Evolutionary conservation across 140 eudicot species (phyloP).

Genomic region (Erigeron philadelphicus): DNA sequence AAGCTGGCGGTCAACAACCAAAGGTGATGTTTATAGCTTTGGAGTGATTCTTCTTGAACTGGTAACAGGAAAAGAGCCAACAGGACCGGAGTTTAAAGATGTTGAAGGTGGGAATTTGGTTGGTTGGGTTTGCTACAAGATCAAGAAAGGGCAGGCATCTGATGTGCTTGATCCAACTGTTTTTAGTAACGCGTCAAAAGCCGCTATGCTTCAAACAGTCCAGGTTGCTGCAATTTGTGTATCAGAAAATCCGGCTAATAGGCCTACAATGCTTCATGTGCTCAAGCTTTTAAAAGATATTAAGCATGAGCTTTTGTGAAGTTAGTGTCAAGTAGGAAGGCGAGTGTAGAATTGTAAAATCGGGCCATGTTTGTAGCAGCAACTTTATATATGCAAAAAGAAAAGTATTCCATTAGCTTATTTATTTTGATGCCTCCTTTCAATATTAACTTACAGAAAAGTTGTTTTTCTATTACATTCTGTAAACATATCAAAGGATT

Average conservation of each 20-base stretch:
- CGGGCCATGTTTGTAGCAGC: conserved; percentile 12
- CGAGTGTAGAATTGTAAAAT: neutral
- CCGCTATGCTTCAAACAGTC: conserved; percentile 55
- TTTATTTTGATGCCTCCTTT: too few relatives aligned
- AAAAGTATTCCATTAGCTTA: neutral
- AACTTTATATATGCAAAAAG: neutral
- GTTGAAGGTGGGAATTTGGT: conserved; percentile 85
- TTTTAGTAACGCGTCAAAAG: conserved; percentile 50
- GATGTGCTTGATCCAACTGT: conserved; percentile 63
- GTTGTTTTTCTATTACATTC: too few relatives aligned
- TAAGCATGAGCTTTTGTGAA: conserved; percentile 27
- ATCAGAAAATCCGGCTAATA: conserved; percentile 57
- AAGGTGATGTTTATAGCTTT: conserved; percentile 78
- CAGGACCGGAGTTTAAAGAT: conserved; percentile 77
- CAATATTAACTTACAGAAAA: too few relatives aligned
- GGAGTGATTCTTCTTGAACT: conserved; percentile 82
- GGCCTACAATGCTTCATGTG: conserved; percentile 75
- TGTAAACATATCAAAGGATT: too few relatives aligned
- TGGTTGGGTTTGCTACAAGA: conserved; percentile 73
- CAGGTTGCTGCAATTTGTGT: conserved; percentile 62
- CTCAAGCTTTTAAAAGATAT: conserved; percentile 59
- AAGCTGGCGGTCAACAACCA: conserved; percentile 74
- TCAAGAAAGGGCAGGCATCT: conserved; percentile 50
- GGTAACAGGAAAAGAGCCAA: conserved; percentile 79
- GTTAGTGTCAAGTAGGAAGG: neutral